Base-by-base conservation (phyloP, 148 eudicot species). In the Dysphania ambrosioides region DNA sequence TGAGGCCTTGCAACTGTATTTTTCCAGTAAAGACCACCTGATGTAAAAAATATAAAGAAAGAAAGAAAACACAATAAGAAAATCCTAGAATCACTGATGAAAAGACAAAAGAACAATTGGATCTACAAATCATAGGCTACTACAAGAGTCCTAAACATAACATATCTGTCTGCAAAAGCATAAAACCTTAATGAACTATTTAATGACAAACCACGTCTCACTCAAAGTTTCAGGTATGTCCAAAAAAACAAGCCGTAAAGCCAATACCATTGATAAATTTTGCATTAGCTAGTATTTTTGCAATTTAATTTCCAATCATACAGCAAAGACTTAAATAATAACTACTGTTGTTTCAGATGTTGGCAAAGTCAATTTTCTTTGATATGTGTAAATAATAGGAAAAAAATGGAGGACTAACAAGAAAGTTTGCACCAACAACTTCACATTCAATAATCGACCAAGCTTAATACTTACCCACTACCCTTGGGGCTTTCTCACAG, bases 21-120 rank as follows among this genome's bases (percentile, higher is more conserved):
- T 92, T 77, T 89, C 97, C 73, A 96, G 76, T 74, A 96, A 89
- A 64, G 97, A 92, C 99, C 99, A 96, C 99, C 99, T 96, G 83
- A 32, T 68, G 79, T 13, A 42, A 72, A 67, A 40, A 36, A 16
- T n/a, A n/a, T n/a, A n/a, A n/a, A n/a, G n/a, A n/a, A n/a, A n/a
- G n/a, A n/a, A n/a, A n/a, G n/a, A 79, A 68, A 41, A 23, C 72
- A 58, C 1, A 36, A 42, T 71, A 71, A 55, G 70, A 11, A 44
- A 70, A 36, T 42, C 42, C 36, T 38, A 70, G 40, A 11, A 34
- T 40, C 30, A 0, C 44, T 19, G 30, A 26, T 38, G 27, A 66
- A 55, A 27, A 27, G 56, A 55, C 13, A 41, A n/a, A n/a, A 64
- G 27, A 65, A 51, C 41, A 49, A 42, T 60, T 10, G 10, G 19